A percentile compares a stretch with the other conserved stretches of the same genome.
Evolutionary conservation across 2,329 filamentous ascomycete genomes (phyloP).

Genomic region (Coccinonectria pachysandricola): DNA sequence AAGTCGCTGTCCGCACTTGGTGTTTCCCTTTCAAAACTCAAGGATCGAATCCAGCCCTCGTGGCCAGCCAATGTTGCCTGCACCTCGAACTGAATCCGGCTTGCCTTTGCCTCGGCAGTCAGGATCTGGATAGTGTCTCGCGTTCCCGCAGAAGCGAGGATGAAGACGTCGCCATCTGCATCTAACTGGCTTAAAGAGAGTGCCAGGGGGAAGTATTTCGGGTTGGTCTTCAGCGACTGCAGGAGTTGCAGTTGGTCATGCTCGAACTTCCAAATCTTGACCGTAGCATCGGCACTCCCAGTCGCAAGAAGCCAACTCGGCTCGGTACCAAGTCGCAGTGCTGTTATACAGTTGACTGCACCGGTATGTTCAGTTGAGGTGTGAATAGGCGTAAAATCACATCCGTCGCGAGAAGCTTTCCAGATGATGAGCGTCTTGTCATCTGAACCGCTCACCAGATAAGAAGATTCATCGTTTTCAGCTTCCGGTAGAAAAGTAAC

Average conservation of each 20-base stretch:
- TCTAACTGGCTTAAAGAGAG: constrained; percentile 57
- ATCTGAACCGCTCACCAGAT: constrained; percentile 70
- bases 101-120: constrained; percentile 37
- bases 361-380: constrained; percentile 55
- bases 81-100: constrained; percentile 47
- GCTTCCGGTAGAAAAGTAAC: constrained; percentile 61
- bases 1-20: constrained; percentile 50
- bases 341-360: constrained; percentile 60
- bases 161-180: constrained; percentile 38
- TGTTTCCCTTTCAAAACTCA: constrained; percentile 64
- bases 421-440: constrained; percentile 72
- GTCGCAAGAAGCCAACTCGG: constrained; percentile 53
- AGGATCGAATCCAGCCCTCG: constrained; percentile 86
- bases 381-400: constrained; percentile 34
- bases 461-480: constrained; percentile 34
- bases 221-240: constrained; percentile 62
- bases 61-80: constrained; percentile 77
- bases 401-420: constrained; percentile 28
- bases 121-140: constrained; percentile 74
- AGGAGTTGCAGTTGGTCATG: constrained; percentile 40
- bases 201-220: constrained; percentile 73
- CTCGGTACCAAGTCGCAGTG: constrained; percentile 22
- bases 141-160: constrained; percentile 82
- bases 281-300: constrained; percentile 69
- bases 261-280: constrained; percentile 59